Conservation (phyloP, 495 filamentous ascomycete species). For the Chaetomidium leptoderma region DNA sequence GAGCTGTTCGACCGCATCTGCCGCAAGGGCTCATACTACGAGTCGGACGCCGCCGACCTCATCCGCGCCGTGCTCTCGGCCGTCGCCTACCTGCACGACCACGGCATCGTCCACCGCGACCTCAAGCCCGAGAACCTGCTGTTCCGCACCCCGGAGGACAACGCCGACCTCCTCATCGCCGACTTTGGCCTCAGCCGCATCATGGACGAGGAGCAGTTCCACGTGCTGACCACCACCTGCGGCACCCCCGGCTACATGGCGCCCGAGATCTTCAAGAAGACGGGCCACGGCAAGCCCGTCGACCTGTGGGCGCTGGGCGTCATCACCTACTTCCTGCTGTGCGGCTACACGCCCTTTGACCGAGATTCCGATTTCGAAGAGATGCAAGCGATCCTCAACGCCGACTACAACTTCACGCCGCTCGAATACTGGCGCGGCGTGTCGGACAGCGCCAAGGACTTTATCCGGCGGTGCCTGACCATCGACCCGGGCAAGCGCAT, state of each 20-base stretch:
- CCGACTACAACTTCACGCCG: conserved; percentile 95
- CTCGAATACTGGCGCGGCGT: conserved; percentile 95
- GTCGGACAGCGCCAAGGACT: conserved; percentile 76
- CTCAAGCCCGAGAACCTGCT: conserved; percentile 74
- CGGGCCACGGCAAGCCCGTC: conserved; percentile 82
- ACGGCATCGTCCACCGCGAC: conserved; percentile 93
- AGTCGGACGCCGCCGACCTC: conserved; percentile 91
- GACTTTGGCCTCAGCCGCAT: conserved; percentile 93
- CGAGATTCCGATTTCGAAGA: conserved; percentile 96
- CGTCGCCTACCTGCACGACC: conserved; percentile 97
- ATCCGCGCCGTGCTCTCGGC: conserved; percentile 92
- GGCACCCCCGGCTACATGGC: conserved; percentile 98
- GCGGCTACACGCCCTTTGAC: conserved; percentile 97
- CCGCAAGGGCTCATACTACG: conserved; percentile 96
- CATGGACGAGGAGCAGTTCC: conserved; percentile 99
- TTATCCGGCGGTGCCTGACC: conserved; percentile 79
- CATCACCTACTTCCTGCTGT: conserved; percentile 96
- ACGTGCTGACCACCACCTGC: conserved; percentile 94
- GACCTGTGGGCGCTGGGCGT: conserved; percentile 97
- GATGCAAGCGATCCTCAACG: conserved; percentile 96
- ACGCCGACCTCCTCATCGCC: conserved; percentile 86
- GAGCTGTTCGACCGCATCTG: conserved; percentile 99
- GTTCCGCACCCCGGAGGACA: conserved; percentile 76
- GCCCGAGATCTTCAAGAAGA: conserved; percentile 85
- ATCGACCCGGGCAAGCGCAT: conserved; percentile 81